Evolutionary conservation across 306 rosid species (phyloP), one percentile per base, ranked within the genome.

Genomic region (Senna siamea): DNA sequence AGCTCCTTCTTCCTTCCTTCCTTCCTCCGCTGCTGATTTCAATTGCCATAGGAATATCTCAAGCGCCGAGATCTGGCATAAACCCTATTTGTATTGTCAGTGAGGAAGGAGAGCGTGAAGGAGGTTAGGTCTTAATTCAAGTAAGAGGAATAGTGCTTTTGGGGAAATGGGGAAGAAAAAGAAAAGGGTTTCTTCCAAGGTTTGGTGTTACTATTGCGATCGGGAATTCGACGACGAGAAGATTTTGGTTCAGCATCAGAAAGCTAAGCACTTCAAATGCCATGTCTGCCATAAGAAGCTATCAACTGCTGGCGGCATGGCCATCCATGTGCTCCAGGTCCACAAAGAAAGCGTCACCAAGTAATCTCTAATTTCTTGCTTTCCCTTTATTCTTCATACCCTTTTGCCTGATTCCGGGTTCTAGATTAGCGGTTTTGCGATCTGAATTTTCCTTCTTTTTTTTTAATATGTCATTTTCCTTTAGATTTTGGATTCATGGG

Each of bases 211-310:
- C 70, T 95, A 95, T 81, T 95, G 99, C 82, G 99, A 95, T 72
- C 86, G 99, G 4, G 99, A 95, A 77, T 95, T 95, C 75, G 99
- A 95, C 6, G 99, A 95, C 73, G 99, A 95, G 81, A 95, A 95
- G 93, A 95, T 95, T 30, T 65, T 95, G 77, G 99, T 95, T 53
- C 99, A 95, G 89, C 99, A 95, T 66, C 99, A 95, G 92, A 95
- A 95, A 54, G 99, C 99, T 3, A 95, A 95, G 82, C 99, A 95
- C 83, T 95, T 95, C 66, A 95, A 95, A 75, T 95, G 99, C 78
- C 99, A 95, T 30, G 96, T 92, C 81, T 95, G 99, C 86, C 98
- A 95, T 60, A 95, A 95, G 85, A 95, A 95, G 84, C 99, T 95
- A 62, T 95, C 99, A 11, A 95, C 99, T 18, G 99, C 99, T 7